Percentiles rank a stretch among this genome's conserved stretches.
Conservation (phyloP, 495 filamentous ascomycete genomes). For the Chaetomium cochliodes region DNA sequence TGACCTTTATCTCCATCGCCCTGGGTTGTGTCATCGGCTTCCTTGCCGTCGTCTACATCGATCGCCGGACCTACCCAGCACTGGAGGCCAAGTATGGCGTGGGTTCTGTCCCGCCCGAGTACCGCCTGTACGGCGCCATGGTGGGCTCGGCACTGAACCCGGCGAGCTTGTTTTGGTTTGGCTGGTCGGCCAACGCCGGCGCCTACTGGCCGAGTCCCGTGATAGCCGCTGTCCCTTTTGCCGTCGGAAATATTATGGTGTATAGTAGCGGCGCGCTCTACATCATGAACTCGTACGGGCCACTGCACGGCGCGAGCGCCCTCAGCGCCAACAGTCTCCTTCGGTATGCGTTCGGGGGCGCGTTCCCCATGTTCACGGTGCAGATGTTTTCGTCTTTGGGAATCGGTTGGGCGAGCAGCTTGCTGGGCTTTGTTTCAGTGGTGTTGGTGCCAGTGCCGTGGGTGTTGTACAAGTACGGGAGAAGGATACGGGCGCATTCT, state of each 20-base stretch:
- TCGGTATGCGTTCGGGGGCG: constrained; percentile 58
- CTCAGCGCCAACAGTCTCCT: constrained; percentile 62
- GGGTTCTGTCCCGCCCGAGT: constrained; percentile 47
- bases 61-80: neutral
- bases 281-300: constrained; percentile 58
- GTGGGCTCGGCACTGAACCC: constrained; percentile 57
- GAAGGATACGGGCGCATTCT: constrained; percentile 44
- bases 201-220: constrained; percentile 47
- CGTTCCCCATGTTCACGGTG: constrained; percentile 63
- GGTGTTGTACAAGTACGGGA: constrained; percentile 49
- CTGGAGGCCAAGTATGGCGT: constrained; percentile 30
- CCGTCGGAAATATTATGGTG: constrained; percentile 61
- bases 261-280: constrained; percentile 52
- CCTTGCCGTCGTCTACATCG: constrained; percentile 41
- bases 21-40: constrained; percentile 55
- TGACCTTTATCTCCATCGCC: constrained; percentile 6
- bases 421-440: constrained; percentile 58
- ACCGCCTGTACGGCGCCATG: constrained; percentile 60
- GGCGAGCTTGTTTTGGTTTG: constrained; percentile 51
- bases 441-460: constrained; percentile 58
- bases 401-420: constrained; percentile 56
- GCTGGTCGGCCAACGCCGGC: constrained; percentile 42
- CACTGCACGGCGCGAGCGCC: constrained; percentile 57
- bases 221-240: constrained; percentile 59
- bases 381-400: constrained; percentile 40